A percentile compares a stretch with the other conserved stretches of the same genome.
These are phyloP conservation scores for Anthracocystis panici-leucophaei DNA, from an alignment of 1,284 basidiomycete genomes.

Conservation along the genomic window DNA sequence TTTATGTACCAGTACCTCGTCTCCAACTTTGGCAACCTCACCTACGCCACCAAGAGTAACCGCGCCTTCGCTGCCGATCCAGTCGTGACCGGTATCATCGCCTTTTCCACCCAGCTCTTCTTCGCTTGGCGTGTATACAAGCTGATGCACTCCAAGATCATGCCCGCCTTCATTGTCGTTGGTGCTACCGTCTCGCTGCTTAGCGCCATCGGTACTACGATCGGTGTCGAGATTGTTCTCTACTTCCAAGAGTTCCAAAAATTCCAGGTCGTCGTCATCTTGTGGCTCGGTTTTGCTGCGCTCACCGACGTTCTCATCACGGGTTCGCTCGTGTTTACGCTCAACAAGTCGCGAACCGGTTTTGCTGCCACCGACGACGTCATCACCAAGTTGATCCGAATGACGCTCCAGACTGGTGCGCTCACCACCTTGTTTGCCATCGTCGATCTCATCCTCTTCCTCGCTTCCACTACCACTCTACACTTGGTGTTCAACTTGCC, in stretches of 20 bases:
- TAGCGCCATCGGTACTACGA: slow-evolving; percentile 57
- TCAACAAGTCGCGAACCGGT: slow-evolving; percentile 62
- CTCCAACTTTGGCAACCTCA: slow-evolving; percentile 59
- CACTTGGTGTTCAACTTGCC: slow-evolving; percentile 66
- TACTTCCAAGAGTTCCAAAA: slow-evolving; percentile 57
- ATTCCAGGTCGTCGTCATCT: slow-evolving; percentile 64
- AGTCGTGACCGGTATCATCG: slow-evolving; percentile 60
- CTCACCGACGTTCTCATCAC: slow-evolving; percentile 62
- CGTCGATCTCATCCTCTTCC: slow-evolving; percentile 62
- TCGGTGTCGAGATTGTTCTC: slow-evolving; percentile 59
- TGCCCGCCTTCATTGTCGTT: slow-evolving; percentile 49
- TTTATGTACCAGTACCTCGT: slow-evolving; percentile 64
- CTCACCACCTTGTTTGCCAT: slow-evolving; percentile 59
- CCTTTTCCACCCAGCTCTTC: slow-evolving; percentile 61
- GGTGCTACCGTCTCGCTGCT: slow-evolving; percentile 49
- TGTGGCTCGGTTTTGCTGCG: slow-evolving; percentile 63
- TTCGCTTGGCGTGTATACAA: slow-evolving; percentile 65
- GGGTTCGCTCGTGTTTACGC: slow-evolving; percentile 54
- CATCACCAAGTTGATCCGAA: slow-evolving; percentile 61
- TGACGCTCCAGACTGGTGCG: slow-evolving; percentile 63
- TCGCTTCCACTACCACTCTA: slow-evolving; percentile 54
- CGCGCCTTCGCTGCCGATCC: slow-evolving; percentile 57
- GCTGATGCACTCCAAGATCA: slow-evolving; percentile 55
- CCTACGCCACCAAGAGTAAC: slow-evolving; percentile 49
- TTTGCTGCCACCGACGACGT: slow-evolving; percentile 66